These are phyloP conservation scores for Alternaria novae-zelandiae DNA, from an alignment of 2,329 filamentous ascomycete species.

Conservation along the genomic window DNA sequence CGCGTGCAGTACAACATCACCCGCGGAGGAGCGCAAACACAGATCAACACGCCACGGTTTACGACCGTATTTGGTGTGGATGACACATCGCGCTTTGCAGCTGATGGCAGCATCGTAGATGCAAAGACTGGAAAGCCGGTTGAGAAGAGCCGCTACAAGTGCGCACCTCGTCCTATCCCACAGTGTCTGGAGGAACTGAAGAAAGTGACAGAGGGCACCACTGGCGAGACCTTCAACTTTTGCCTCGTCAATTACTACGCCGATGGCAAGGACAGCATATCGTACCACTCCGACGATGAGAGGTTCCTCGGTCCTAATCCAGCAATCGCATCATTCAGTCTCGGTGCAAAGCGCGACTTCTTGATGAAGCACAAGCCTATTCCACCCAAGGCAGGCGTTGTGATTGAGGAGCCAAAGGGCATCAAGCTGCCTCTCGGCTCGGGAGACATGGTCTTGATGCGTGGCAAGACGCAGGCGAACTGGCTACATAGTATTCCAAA, in stretches of 20 bases:
- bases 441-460: constrained; percentile 83
- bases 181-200: constrained; percentile 71
- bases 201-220: constrained; percentile 68
- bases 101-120: constrained; percentile 49
- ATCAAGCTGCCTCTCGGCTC: constrained; percentile 64
- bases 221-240: constrained; percentile 75
- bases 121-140: constrained; percentile 51
- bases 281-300: constrained; percentile 83
- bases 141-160: constrained; percentile 60
- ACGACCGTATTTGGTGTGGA: constrained; percentile 68
- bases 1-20: constrained; percentile 76
- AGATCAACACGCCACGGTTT: constrained; percentile 68
- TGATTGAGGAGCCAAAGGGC: constrained; percentile 47
- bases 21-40: constrained; percentile 66
- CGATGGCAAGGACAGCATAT: constrained; percentile 76
- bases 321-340: constrained; percentile 75
- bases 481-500: constrained; percentile 84
- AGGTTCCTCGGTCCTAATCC: constrained; percentile 73
- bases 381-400: constrained; percentile 42
- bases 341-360: constrained; percentile 77
- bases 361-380: constrained; percentile 78
- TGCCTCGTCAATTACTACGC: constrained; percentile 85
- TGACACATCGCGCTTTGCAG: constrained; percentile 66
- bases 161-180: constrained; percentile 72
- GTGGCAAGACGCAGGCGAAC: constrained; percentile 70